phyloP scores from a whole-genome alignment of 176 grass and related monocot species.

The Coix lacrymajobi region DNA sequence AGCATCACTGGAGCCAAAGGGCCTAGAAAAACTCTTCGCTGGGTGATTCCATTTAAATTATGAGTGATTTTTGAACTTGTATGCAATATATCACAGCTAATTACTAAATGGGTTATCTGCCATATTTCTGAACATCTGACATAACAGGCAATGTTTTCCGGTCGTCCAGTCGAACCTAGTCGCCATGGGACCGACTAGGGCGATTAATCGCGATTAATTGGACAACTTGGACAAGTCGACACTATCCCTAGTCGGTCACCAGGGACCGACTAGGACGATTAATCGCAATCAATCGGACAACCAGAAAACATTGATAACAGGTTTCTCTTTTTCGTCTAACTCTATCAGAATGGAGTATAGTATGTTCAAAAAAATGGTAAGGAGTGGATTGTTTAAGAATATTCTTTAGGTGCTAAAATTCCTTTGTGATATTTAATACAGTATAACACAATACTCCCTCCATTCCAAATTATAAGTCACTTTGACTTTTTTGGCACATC shows the following conservation, averaged over 20 bases:
- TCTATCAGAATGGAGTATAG: not conserved
- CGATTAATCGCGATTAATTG: too few species aligned
- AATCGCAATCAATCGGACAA: too few species aligned
- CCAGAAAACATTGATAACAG: too few species aligned
- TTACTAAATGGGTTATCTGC: conserved; percentile 7
- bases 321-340: not conserved
- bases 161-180: too few species aligned
- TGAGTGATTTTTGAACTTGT: not conserved
- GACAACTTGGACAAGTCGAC: too few species aligned
- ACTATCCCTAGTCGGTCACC: too few species aligned
- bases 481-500: too few species aligned
- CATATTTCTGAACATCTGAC: not conserved
- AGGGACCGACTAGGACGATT: too few species aligned
- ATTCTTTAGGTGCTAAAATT: conserved; percentile 5
- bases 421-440: conserved; percentile 1
- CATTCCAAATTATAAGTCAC: too few species aligned
- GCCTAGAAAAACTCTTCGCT: not conserved
- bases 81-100: not conserved
- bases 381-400: not conserved
- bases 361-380: not conserved
- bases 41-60: not conserved
- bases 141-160: too few species aligned
- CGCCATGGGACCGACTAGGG: too few species aligned
- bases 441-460: not conserved
- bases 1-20: not conserved